A percentile compares a stretch with the other conserved stretches of the same genome.
phyloP scores from a whole-genome alignment of 106 monocot species.

The Dendrobium officinale region DNA sequence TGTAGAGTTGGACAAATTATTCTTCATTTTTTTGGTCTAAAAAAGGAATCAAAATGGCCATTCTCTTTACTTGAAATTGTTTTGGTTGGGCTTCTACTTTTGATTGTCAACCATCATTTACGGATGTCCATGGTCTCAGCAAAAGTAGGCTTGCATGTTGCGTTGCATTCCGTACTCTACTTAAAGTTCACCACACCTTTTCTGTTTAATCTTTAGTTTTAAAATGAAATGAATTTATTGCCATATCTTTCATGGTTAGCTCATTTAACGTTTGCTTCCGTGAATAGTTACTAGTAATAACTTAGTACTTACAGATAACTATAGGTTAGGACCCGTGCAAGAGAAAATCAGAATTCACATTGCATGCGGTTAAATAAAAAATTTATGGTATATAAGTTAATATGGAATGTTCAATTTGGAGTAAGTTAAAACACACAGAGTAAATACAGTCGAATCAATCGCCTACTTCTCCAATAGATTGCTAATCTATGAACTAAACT shows the following conservation, averaged over 20 bases:
- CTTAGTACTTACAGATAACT: not conserved
- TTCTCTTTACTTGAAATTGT: not conserved
- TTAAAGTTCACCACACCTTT: not conserved
- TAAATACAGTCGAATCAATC: no score
- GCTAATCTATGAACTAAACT: no score
- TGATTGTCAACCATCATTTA: not conserved
- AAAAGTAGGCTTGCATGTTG: no score
- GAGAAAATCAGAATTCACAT: not conserved
- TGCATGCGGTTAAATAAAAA: not conserved
- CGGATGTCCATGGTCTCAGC: not conserved
- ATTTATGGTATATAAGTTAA: not conserved
- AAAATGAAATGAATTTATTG: not conserved
- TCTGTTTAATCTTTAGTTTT: not conserved
- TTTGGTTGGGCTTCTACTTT: not conserved
- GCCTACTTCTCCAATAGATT: no score
- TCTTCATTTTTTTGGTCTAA: not conserved
- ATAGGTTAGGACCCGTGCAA: not conserved
- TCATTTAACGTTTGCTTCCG: not conserved
- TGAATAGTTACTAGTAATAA: not conserved
- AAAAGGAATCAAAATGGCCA: not conserved
- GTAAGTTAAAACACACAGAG: no score
- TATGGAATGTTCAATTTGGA: no score
- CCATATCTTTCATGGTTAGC: not conserved
- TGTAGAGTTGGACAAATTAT: not conserved
- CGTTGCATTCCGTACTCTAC: not conserved